Evolutionary conservation across 805 yeast species (phyloP).

Genomic region (Metschnikowia lachancei): DNA sequence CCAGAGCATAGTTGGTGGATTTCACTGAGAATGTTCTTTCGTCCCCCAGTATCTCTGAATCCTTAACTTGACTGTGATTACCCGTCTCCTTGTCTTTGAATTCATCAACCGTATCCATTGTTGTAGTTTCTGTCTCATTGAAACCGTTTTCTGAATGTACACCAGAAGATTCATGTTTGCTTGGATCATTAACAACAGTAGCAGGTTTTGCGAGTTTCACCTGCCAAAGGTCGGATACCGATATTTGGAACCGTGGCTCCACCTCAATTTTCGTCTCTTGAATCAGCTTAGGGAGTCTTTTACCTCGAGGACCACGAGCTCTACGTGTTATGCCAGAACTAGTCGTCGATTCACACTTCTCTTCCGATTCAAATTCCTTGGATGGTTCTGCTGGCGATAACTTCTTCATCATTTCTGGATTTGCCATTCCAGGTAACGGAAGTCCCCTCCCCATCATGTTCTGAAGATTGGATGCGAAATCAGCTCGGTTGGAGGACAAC

Average conservation of each 20-base stretch:
- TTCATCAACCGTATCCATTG: too few relatives aligned
- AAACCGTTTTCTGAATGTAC: too few relatives aligned
- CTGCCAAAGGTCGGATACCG: slow-evolving; percentile 39
- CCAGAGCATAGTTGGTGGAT: too few relatives aligned
- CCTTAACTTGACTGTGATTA: too few relatives aligned
- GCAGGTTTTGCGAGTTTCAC: slow-evolving; percentile 13
- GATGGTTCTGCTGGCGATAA: slow-evolving; percentile 13
- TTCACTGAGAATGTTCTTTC: too few relatives aligned
- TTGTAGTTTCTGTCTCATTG: too few relatives aligned
- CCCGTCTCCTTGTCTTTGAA: too few relatives aligned
- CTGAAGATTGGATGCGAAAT: slow-evolving; percentile 57
- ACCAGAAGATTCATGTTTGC: too few relatives aligned
- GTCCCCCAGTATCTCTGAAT: too few relatives aligned
- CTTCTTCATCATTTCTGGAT: slow-evolving; percentile 31
- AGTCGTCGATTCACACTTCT: slow-evolving; percentile 6
- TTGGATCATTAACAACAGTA: background rate
- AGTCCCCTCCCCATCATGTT: slow-evolving; percentile 55
- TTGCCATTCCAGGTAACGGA: slow-evolving; percentile 53
- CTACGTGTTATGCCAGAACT: background rate
- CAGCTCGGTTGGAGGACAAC: slow-evolving; percentile 38
- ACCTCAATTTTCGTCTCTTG: slow-evolving; percentile 39
- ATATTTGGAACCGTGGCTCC: slow-evolving; percentile 33
- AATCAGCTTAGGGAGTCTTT: slow-evolving; percentile 61
- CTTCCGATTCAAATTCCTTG: slow-evolving; percentile 2
- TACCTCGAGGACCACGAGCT: slow-evolving; percentile 36